phyloP scores from a whole-genome alignment of 1,139 yeast species.

The Magnusiomyces fungicola region DNA sequence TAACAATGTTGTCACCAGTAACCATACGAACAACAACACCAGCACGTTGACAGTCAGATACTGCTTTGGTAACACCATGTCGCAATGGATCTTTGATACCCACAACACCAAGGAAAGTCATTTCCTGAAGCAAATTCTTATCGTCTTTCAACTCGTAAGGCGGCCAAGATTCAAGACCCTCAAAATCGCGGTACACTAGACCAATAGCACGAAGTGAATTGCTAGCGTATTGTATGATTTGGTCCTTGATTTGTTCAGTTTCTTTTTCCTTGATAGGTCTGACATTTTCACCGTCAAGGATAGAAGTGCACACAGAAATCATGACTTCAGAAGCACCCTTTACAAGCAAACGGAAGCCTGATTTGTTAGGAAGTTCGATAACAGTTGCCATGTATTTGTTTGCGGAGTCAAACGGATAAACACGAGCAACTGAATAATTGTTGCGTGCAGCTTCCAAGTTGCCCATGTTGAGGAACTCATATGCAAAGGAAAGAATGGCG shows the following conservation, averaged over 20 bases:
- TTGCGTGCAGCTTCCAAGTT: slow-evolving; percentile 37
- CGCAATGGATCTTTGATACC: slow-evolving; percentile 96
- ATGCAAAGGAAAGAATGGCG: slow-evolving; percentile 69
- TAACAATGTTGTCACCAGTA: slow-evolving; percentile 86
- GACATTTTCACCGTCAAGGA: slow-evolving; percentile 29
- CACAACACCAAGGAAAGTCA: slow-evolving; percentile 50
- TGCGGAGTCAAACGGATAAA: slow-evolving; percentile 85
- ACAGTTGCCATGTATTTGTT: slow-evolving; percentile 91
- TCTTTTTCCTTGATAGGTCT: slow-evolving; percentile 31
- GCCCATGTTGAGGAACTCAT: slow-evolving; percentile 45
- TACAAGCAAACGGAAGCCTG: slow-evolving; percentile 55
- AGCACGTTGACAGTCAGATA: slow-evolving; percentile 73
- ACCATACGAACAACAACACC: slow-evolving; percentile 97
- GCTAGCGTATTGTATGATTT: slow-evolving; percentile 60
- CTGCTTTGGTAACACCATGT: slow-evolving; percentile 85
- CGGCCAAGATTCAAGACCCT: slow-evolving; percentile 51
- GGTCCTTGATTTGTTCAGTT: slow-evolving; percentile 32
- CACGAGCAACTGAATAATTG: slow-evolving; percentile 47
- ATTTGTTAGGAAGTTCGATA: slow-evolving; percentile 37
- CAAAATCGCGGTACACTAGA: slow-evolving; percentile 67
- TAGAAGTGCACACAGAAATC: slow-evolving; percentile 45
- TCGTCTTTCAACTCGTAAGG: slow-evolving; percentile 39
- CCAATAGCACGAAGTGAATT: slow-evolving; percentile 82
- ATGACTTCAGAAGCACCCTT: slow-evolving; percentile 96
- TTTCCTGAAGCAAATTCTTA: slow-evolving; percentile 21